A percentile compares a stretch with the other conserved stretches of the same genome.
Conservation (phyloP, 2,329 filamentous ascomycete genomes). For the Sarocladium strictum region DNA sequence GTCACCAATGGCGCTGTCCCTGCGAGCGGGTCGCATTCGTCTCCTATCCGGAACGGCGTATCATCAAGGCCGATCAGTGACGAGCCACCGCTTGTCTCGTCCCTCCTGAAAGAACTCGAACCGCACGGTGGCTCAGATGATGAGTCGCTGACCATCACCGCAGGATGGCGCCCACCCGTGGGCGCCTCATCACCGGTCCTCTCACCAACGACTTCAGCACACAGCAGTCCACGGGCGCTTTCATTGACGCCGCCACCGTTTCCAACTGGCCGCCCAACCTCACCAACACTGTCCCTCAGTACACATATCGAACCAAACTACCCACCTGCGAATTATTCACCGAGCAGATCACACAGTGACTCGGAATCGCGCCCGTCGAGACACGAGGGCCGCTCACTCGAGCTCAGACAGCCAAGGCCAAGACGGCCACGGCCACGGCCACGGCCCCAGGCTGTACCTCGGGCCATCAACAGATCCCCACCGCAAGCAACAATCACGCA, state of each 20-base stretch:
- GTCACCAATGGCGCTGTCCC: conserved; percentile 2
- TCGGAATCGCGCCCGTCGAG: conserved; percentile 29
- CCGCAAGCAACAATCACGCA: conserved; percentile 61
- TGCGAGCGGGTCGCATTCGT: conserved; percentile 1
- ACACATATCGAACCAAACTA: conserved; percentile 69
- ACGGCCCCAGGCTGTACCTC: conserved; percentile 30
- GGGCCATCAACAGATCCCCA: conserved; percentile 63
- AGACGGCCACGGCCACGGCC: conserved; percentile 37
- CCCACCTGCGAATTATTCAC: conserved; percentile 69
- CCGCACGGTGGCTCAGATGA: conserved; percentile 54
- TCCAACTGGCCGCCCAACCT: conserved; percentile 49
- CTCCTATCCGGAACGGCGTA: conserved; percentile 13
- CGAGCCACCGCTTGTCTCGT: conserved; percentile 77
- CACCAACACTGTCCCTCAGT: conserved; percentile 60
- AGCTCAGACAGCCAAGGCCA: conserved; percentile 48
- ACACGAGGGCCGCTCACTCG: conserved; percentile 31
- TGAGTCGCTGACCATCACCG: conserved; percentile 30
- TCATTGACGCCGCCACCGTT: conserved; percentile 66
- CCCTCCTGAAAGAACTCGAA: conserved; percentile 83
- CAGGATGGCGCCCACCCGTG: conserved; percentile 23
- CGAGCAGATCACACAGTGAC: conserved; percentile 46
- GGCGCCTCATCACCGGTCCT: conserved; percentile 53
- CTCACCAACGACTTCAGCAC: conserved; percentile 42
- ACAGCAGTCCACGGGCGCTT: conserved; percentile 61
- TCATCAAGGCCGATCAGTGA: conserved; percentile 24